A percentile compares a stretch with the other conserved stretches of the same genome.
Conservation (phyloP, 805 yeast species). For the Candida schatavii region DNA sequence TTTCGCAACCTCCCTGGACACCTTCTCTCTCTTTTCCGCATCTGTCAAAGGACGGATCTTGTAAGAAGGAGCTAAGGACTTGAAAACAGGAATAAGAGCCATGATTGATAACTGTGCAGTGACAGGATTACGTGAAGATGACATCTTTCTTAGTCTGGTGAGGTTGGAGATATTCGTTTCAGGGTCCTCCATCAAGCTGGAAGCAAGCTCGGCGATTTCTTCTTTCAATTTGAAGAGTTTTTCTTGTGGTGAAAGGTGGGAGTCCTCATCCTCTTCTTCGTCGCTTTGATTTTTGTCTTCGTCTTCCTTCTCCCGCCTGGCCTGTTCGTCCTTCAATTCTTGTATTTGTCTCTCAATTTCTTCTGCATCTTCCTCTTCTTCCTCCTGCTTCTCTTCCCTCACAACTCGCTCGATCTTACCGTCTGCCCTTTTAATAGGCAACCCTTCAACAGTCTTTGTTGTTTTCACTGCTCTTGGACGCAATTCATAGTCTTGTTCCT, state of each 20-base stretch:
- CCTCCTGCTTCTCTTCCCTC: slow-evolving; percentile 24
- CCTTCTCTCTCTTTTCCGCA: slow-evolving; percentile 75
- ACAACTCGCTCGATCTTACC: slow-evolving; percentile 74
- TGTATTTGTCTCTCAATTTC: slow-evolving; percentile 14
- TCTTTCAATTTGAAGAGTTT: slow-evolving; percentile 65
- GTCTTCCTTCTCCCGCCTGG: slow-evolving; percentile 10
- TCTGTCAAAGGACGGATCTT: slow-evolving; percentile 81
- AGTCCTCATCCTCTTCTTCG: slow-evolving; percentile 41
- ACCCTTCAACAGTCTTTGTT: slow-evolving; percentile 56
- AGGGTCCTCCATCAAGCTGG: slow-evolving; percentile 78
- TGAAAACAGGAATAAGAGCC: slow-evolving; percentile 81
- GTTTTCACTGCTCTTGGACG: slow-evolving; percentile 57
- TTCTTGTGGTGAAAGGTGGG: slow-evolving; percentile 49
- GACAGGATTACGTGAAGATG: slow-evolving; percentile 61
- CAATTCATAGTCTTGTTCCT: slow-evolving; percentile 76
- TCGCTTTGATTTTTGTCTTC: slow-evolving; percentile 28
- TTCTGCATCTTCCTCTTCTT: slow-evolving; percentile 18
- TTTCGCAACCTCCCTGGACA: slow-evolving; percentile 75
- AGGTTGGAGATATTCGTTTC: slow-evolving; percentile 74
- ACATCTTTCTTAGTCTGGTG: slow-evolving; percentile 67
- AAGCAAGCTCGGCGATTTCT: slow-evolving; percentile 79
- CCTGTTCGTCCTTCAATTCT: slow-evolving; percentile 19
- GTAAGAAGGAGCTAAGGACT: slow-evolving; percentile 84
- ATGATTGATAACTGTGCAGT: slow-evolving; percentile 70
- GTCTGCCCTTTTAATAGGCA: slow-evolving; percentile 74